Evolutionary conservation across 495 filamentous ascomycete species (phyloP).

Genomic region (Tetracladium setigerum): DNA sequence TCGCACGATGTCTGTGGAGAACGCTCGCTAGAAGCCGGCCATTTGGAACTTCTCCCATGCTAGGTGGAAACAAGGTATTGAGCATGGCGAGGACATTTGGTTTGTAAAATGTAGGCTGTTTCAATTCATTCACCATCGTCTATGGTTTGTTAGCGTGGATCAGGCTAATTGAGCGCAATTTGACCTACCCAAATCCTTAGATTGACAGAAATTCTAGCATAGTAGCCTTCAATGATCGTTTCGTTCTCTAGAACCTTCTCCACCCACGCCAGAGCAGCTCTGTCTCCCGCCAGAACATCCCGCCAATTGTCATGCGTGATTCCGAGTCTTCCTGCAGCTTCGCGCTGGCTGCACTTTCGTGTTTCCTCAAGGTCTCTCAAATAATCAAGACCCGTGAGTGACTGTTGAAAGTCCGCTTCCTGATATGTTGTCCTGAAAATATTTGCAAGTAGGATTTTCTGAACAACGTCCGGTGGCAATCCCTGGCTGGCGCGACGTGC

Average conservation of each 20-base stretch:
- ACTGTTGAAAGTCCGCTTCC: slow-evolving; percentile 9
- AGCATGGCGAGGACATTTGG: slow-evolving; percentile 15
- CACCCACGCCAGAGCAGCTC: slow-evolving; percentile 9
- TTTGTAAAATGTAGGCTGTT: slow-evolving; percentile 9
- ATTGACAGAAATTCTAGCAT: slow-evolving; percentile 11
- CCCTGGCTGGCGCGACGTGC: neutral
- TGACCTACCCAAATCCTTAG: slow-evolving; percentile 18
- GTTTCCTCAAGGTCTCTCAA: slow-evolving; percentile 15
- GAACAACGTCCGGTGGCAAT: slow-evolving; percentile 2
- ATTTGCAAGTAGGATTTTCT: neutral
- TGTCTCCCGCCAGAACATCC: slow-evolving; percentile 3
- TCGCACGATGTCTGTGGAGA: slow-evolving; percentile 8
- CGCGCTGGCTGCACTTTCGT: slow-evolving; percentile 2
- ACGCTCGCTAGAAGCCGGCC: slow-evolving; percentile 2
- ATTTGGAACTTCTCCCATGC: slow-evolving; percentile 9
- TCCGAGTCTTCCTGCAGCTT: slow-evolving; percentile 6
- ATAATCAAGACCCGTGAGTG: slow-evolving; percentile 13
- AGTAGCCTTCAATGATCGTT: slow-evolving; percentile 6
- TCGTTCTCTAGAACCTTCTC: slow-evolving; percentile 3
- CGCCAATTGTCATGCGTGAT: slow-evolving; percentile 14
- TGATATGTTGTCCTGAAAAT: slow-evolving; percentile 6
- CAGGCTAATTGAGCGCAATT: neutral
- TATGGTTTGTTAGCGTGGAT: slow-evolving; percentile 4
- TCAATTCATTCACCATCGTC: slow-evolving; percentile 14
- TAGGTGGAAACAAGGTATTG: slow-evolving; percentile 19